Percentiles rank a stretch among this genome's conserved stretches.
Conservation (phyloP, 2,329 filamentous ascomycete genomes). For the Fusarium dlaminii region DNA sequence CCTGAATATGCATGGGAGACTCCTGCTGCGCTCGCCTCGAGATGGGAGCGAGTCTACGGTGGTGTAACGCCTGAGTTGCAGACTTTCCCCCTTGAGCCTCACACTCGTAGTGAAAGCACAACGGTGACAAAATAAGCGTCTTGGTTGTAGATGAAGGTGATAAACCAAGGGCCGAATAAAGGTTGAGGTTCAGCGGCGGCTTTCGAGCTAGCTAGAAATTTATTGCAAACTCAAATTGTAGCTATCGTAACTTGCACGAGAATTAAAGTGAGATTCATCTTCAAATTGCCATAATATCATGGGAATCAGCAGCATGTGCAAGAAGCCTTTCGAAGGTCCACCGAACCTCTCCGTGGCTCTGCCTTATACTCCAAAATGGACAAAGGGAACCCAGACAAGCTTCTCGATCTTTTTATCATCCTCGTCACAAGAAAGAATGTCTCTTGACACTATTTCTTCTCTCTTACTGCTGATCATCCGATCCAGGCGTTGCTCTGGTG, state of each 20-base stretch:
- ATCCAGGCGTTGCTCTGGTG: rapidly evolving
- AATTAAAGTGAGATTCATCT: not conserved
- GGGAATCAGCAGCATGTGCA: not conserved
- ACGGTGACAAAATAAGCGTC: not conserved
- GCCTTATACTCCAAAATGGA: not conserved
- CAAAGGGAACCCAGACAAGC: not conserved
- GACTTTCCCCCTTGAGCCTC: not conserved
- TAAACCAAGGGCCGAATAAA: too few relatives aligned
- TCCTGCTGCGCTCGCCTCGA: not conserved
- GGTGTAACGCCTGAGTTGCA: not conserved
- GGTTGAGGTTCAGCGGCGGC: too few relatives aligned
- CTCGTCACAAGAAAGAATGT: not conserved
- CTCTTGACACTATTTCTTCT: not conserved
- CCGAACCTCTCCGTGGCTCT: not conserved
- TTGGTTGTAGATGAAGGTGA: not conserved
- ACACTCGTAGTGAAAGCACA: not conserved
- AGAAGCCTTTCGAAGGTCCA: rapidly evolving
- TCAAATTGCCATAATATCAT: not conserved
- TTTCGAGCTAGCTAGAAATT: too few relatives aligned
- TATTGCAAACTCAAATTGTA: rapidly evolving
- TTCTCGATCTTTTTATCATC: rapidly evolving
- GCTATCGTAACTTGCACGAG: too few relatives aligned
- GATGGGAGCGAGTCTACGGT: not conserved
- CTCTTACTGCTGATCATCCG: rapidly evolving
- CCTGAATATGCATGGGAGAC: not conserved